Conservation (phyloP, 2,329 filamentous ascomycete genomes). For the Colletotrichum phormii region DNA sequence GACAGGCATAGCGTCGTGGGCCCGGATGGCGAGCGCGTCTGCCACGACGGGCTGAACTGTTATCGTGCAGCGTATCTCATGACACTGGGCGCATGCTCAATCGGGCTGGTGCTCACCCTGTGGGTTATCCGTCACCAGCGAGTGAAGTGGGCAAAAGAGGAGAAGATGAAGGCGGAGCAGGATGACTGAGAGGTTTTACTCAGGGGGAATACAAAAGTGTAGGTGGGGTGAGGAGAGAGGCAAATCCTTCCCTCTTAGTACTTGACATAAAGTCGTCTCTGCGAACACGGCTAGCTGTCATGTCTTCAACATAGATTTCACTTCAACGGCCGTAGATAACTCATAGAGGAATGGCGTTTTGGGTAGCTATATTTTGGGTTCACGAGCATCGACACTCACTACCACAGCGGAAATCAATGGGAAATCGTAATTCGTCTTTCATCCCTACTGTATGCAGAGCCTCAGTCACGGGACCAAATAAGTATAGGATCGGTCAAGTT, state of each 20-base stretch:
- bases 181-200: slow-evolving; percentile 45
- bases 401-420: neutral
- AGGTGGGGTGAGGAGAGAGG: neutral
- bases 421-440: neutral
- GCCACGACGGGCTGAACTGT: slow-evolving; percentile 81
- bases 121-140: slow-evolving; percentile 75
- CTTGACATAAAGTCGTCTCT: neutral
- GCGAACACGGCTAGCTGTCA: neutral
- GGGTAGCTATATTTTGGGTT: neutral
- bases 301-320: neutral
- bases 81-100: slow-evolving; percentile 77
- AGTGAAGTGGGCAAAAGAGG: slow-evolving; percentile 48
- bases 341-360: neutral
- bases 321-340: neutral
- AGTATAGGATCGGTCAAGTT: neutral
- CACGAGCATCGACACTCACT: neutral
- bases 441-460: neutral
- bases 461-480: neutral
- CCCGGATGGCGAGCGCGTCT: slow-evolving; percentile 77
- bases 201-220: neutral
- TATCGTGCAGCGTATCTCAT: slow-evolving; percentile 85
- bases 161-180: slow-evolving; percentile 51
- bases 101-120: slow-evolving; percentile 77
- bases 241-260: neutral
- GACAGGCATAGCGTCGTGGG: slow-evolving; percentile 81